Evolutionary conservation across 1,284 basidiomycete genomes (phyloP), one percentile per base, ranked within the genome.

Genomic region (Tilletia setariae): DNA sequence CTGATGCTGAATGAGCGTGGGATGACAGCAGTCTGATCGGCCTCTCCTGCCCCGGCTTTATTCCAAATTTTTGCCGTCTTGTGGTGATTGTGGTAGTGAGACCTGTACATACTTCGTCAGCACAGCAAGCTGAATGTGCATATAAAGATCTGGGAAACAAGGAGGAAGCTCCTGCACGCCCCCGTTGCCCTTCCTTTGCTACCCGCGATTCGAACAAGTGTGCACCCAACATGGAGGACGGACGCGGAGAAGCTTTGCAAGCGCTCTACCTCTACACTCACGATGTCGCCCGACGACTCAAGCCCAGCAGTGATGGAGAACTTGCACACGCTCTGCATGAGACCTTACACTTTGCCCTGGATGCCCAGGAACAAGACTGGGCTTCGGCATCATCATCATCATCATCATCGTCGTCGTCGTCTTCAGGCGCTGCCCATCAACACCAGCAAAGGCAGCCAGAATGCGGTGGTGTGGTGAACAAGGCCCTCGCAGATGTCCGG

Each of bases 321-420:
- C 67, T 79, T 28, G 74, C 78, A 0, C 72, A 79, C 43, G 76
- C 78, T 1, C 67, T 79, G n/a, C 78, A 79, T 63, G 75, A 79
- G 46, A 79, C 78, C 11, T 71, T 79, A 3, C 78, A 79, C 66
- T 78, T 74, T 62, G 73, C 78, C 11, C 74, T 79, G 28, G 78
- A 79, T 65, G 78, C 75, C 8, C 68, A 77, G 59, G 70, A 71
- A 25, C 74, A 78, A 21, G 77, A 78, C 64, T 79, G 74, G 68
- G 73, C 25, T 30, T n/a, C 56, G 28, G 28, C 23, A 1, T 61
- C 56, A 11, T 49, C 46, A 6, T 49, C 46, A 4, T 49, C 46
- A n/a, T n/a, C 35, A 11, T 6, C 35, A 40, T n/a, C n/a, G n/a
- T n/a, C n/a, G n/a, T n/a, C n/a, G 19, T 44, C 43, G 11, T 44